Conservation (phyloP, 805 yeast species). For the Peterozyma xylosa region DNA sequence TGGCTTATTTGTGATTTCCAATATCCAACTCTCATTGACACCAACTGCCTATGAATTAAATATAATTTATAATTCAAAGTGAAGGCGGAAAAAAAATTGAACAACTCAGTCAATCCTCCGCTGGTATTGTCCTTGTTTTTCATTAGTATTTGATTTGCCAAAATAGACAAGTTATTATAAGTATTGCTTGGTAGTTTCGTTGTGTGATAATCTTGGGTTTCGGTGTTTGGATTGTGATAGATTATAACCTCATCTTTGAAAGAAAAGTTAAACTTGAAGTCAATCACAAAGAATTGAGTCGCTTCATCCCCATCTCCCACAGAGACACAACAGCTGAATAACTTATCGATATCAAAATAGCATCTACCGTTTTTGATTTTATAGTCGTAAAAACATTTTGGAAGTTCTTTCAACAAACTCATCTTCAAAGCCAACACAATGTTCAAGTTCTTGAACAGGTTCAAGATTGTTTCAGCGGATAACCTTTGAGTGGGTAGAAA, state of each 20-base stretch:
- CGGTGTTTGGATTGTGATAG: conserved; percentile 11
- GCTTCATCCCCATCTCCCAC: conserved; percentile 51
- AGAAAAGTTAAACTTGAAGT: conserved; percentile 59
- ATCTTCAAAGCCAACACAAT: conserved; percentile 66
- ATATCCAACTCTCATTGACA: conserved; percentile 36
- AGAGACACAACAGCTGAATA: conserved; percentile 73
- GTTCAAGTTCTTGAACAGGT: conserved; percentile 61
- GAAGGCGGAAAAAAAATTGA: conserved; percentile 49
- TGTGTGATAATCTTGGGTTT: not conserved
- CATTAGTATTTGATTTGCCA: conserved; percentile 45
- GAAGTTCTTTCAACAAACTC: conserved; percentile 60
- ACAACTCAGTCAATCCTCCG: conserved; percentile 42
- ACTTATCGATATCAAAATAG: conserved; percentile 50
- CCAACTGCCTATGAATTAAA: conserved; percentile 49
- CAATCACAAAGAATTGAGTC: conserved; percentile 72
- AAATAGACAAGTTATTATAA: conserved; percentile 39
- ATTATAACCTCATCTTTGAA: conserved; percentile 25
- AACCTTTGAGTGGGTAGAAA: conserved; percentile 43
- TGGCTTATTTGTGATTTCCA: conserved; percentile 61
- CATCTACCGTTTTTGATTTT: conserved; percentile 71
- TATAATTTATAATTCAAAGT: conserved; percentile 60
- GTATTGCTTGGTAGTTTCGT: conserved; percentile 23
- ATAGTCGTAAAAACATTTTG: conserved; percentile 57
- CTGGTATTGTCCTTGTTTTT: conserved; percentile 13
- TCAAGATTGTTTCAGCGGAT: conserved; percentile 46